These are phyloP conservation scores for Epichloe coenophiala DNA, from an alignment of 2,329 filamentous ascomycete genomes.

Conservation along the genomic window DNA sequence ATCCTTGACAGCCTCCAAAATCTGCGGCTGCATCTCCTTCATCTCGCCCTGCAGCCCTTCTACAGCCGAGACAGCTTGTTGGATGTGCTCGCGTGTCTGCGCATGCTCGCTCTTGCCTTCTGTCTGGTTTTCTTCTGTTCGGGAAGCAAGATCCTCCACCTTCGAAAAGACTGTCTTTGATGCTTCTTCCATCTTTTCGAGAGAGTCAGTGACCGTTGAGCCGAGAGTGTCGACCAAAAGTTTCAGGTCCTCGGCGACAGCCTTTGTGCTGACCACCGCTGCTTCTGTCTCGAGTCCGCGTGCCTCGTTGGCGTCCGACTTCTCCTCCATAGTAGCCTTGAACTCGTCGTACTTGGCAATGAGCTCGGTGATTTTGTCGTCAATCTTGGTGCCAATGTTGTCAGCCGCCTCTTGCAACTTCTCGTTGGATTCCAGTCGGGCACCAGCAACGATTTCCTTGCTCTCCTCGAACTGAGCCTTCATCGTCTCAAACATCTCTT, in stretches of 20 bases:
- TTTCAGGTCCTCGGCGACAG: constrained; percentile 76
- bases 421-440: constrained; percentile 73
- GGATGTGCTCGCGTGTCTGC: constrained; percentile 67
- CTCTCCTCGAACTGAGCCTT: constrained; percentile 81
- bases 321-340: constrained; percentile 59
- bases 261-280: constrained; percentile 60
- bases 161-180: constrained; percentile 75
- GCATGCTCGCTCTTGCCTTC: constrained; percentile 69
- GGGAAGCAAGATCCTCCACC: constrained; percentile 64
- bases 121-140: constrained; percentile 61
- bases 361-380: constrained; percentile 59
- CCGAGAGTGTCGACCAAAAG: constrained; percentile 76
- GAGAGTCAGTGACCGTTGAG: constrained; percentile 63
- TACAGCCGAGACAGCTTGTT: constrained; percentile 59
- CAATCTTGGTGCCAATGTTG: constrained; percentile 40
- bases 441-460: constrained; percentile 62
- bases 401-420: constrained; percentile 51
- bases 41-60: constrained; percentile 67
- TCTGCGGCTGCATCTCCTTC: constrained; percentile 74
- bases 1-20: constrained; percentile 75
- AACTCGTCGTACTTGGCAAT: constrained; percentile 82
- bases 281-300: constrained; percentile 61
- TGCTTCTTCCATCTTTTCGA: constrained; percentile 77
- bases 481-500: constrained; percentile 61
- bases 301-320: constrained; percentile 58